phyloP scores from a whole-genome alignment of 2,329 filamentous ascomycete genomes.

The Berkeleyomyces basicola region DNA sequence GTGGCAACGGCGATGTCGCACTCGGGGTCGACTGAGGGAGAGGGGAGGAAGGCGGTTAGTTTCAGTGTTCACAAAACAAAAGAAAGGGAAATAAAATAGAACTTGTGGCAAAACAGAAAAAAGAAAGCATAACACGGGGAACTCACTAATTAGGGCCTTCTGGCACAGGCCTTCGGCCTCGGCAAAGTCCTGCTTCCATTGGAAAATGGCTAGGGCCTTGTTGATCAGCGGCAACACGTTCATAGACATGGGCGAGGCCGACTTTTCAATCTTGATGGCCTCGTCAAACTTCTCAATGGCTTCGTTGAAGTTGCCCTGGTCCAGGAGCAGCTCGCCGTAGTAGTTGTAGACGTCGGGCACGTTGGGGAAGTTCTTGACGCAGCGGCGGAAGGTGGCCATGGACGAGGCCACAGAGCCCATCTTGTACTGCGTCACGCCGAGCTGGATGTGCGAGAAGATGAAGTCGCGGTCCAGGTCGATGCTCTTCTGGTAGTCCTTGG shows the following conservation, averaged over 20 bases:
- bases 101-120: not conserved
- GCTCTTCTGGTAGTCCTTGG: conserved; percentile 98
- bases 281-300: conserved; percentile 97
- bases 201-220: conserved; percentile 92
- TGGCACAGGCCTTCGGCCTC: conserved; percentile 94
- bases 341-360: conserved; percentile 99
- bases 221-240: conserved; percentile 96
- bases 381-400: conserved; percentile 94
- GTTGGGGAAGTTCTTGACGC: conserved; percentile 96
- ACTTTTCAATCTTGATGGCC: conserved; percentile 97
- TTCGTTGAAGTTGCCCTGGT: conserved; percentile 90
- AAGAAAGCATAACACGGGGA: not conserved
- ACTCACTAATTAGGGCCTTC: conserved; percentile 89
- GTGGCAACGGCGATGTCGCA: conserved; percentile 98
- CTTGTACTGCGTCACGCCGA: conserved; percentile 98
- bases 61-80: not conserved
- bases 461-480: conserved; percentile 92
- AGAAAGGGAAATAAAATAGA: not conserved
- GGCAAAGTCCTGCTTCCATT: conserved; percentile 92
- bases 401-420: conserved; percentile 95
- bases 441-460: conserved; percentile 98
- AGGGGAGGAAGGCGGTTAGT: conserved; percentile 4
- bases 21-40: conserved; percentile 68
- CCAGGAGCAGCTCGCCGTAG: conserved; percentile 89
- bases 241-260: conserved; percentile 84